Base-by-base conservation (phyloP, 2,329 filamentous ascomycete genomes). In the Colletotrichum liriopes region DNA sequence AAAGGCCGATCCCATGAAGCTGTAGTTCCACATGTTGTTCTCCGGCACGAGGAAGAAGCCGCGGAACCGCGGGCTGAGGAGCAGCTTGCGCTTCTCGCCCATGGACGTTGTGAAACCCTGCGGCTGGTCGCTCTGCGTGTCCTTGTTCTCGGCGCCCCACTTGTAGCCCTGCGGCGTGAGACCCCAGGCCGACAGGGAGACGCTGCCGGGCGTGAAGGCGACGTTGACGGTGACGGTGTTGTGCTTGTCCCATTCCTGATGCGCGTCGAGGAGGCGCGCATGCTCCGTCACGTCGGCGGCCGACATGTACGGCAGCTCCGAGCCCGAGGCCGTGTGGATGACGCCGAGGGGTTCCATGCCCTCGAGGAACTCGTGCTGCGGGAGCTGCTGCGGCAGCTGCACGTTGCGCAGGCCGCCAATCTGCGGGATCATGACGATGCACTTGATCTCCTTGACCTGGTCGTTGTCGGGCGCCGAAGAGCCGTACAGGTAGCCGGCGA, bases 1-100 rank as follows among this genome's bases (percentile, higher is more conserved):
- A 80, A 98, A 99, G 0, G 92, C 91, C 75, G 92, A 94, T 67
- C 96, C 96, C 92, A 98, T 94, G 87, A 99, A 99, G 82, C 93
- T 96, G 86, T 98, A 99, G 84, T 99, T 99, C 96, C 96, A 99
- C 73, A 93, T 88, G 74, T 92, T 92, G 66, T 93, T 92, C 79
- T 98, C 95, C 0, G 96, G 96, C 29, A 98, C 95, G 67, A 99
- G 86, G 90, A 99, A 99, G 86, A 95, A 98, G 37, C 96, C 97
- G 77, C 93, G 91, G 81, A 98, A 98, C 82, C 95, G 94, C 77
- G 98, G 96, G 75, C 94, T 97, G 65, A 99, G 89, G 37, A 99
- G 86, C 67, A 99, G 86, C 85, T 99, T 97, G 77, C 94, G 95
- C 86, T 98, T 98, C 83, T 97, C 93, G 64, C 96, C 96, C 90